Percentiles rank a stretch among this genome's conserved stretches.
Evolutionary conservation across 169 alveolate species (phyloP).

Genomic region (Blepharisma undulans): DNA sequence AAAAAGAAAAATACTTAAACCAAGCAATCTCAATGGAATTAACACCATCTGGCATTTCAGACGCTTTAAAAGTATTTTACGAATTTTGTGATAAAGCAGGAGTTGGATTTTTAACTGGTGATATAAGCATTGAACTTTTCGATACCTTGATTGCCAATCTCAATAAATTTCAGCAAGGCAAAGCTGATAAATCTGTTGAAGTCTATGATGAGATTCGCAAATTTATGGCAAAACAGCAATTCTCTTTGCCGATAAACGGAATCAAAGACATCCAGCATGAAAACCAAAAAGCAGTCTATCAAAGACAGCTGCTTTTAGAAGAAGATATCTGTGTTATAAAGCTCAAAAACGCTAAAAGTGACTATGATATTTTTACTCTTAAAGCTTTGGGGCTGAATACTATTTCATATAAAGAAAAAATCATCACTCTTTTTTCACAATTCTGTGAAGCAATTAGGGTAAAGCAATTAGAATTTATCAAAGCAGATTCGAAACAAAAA

Average conservation of each 20-base stretch:
- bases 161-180: neutral
- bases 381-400: slow-evolving; percentile 62
- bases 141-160: slow-evolving; percentile 36
- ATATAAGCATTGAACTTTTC: slow-evolving; percentile 54
- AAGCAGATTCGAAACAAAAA: slow-evolving; percentile 45
- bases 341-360: slow-evolving; percentile 53
- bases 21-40: neutral
- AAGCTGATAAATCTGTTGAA: neutral
- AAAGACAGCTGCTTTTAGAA: slow-evolving; percentile 69
- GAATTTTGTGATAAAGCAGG: slow-evolving; percentile 73
- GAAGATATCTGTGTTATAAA: slow-evolving; percentile 64
- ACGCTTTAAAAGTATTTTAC: slow-evolving; percentile 35
- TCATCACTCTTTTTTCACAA: slow-evolving; percentile 61
- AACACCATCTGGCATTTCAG: neutral
- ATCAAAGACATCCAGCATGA: slow-evolving; percentile 63
- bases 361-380: slow-evolving; percentile 59
- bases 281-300: slow-evolving; percentile 69
- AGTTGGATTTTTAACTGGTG: slow-evolving; percentile 73
- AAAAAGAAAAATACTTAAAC: neutral
- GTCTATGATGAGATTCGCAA: slow-evolving; percentile 15
- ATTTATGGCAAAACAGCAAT: slow-evolving; percentile 49
- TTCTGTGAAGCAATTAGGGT: slow-evolving; percentile 53
- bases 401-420: slow-evolving; percentile 58
- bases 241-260: slow-evolving; percentile 74
- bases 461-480: slow-evolving; percentile 54